Conservation (phyloP, 805 yeast genomes). For the Spathaspora passalidarum region DNA sequence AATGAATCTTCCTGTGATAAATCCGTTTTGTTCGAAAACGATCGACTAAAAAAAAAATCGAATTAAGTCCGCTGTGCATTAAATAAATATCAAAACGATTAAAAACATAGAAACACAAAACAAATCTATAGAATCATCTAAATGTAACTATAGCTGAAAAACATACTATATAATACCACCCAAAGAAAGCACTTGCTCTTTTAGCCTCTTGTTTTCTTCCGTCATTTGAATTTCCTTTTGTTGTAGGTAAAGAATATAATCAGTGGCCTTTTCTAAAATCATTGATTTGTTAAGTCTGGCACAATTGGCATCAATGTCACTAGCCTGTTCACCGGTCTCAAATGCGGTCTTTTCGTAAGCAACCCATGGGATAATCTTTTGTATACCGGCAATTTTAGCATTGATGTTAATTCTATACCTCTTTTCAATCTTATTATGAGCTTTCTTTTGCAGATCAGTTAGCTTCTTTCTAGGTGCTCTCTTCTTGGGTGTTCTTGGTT, state of each 20-base stretch:
- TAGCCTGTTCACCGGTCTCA: conserved; percentile 34
- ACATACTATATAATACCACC: conserved; percentile 10
- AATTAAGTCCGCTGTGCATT: no score
- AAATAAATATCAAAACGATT: not conserved
- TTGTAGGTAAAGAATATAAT: conserved; percentile 54
- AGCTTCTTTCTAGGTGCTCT: conserved; percentile 54
- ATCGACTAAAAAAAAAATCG: no score
- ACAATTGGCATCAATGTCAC: conserved; percentile 1
- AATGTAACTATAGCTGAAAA: no score
- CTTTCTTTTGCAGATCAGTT: conserved; percentile 60
- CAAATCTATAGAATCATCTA: not conserved
- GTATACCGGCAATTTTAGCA: conserved; percentile 66
- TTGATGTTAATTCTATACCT: conserved; percentile 70
- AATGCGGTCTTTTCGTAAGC: conserved; percentile 61
- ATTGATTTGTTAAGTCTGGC: conserved; percentile 58
- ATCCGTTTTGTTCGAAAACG: no score
- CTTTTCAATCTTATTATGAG: conserved; percentile 72
- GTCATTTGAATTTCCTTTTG: conserved; percentile 41
- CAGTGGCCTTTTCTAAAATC: conserved; percentile 67
- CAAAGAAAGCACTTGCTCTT: conserved; percentile 15
- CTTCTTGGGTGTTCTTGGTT: conserved; percentile 17
- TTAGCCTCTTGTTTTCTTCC: conserved; percentile 25
- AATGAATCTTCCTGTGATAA: no score
- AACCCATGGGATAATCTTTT: conserved; percentile 66
- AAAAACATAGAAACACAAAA: not conserved